phyloP scores from a whole-genome alignment of 2,329 filamentous ascomycete genomes.

The Zelopaecilomyces penicillatus region DNA sequence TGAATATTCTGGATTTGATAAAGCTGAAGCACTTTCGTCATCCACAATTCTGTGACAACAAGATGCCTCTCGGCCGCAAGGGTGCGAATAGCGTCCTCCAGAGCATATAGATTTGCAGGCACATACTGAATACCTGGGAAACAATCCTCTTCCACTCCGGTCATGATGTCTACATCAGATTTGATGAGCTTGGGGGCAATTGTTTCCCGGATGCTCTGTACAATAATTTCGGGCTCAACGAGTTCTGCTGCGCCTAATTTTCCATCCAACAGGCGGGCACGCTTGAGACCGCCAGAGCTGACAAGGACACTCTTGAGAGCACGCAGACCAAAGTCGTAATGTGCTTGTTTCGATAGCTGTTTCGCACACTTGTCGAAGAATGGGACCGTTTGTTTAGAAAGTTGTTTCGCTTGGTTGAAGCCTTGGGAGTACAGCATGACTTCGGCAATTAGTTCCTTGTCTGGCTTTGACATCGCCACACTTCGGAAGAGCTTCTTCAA shows the following conservation, averaged over 20 bases:
- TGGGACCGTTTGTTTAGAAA: conserved; percentile 92
- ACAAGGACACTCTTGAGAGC: conserved; percentile 97
- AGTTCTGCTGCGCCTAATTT: conserved; percentile 57
- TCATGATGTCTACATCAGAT: conserved; percentile 82
- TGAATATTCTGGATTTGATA: conserved; percentile 98
- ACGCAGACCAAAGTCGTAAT: conserved; percentile 98
- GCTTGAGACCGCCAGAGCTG: conserved; percentile 93
- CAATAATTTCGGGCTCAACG: conserved; percentile 93
- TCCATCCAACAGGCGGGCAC: conserved; percentile 59
- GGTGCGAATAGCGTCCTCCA: conserved; percentile 73
- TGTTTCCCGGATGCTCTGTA: conserved; percentile 96
- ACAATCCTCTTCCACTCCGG: conserved; percentile 69
- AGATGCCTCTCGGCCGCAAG: conserved; percentile 80
- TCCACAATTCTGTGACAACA: conserved; percentile 89
- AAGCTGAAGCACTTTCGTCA: conserved; percentile 92
- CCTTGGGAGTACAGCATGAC: conserved; percentile 99
- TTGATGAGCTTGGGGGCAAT: conserved; percentile 96
- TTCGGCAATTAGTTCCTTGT: conserved; percentile 98
- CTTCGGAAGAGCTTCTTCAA: conserved; percentile 99
- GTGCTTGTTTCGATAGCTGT: conserved; percentile 85
- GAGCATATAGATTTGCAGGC: conserved; percentile 71
- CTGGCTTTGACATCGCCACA: conserved; percentile 98
- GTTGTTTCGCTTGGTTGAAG: conserved; percentile 88
- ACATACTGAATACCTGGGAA: conserved; percentile 94
- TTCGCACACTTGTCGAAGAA: conserved; percentile 91